Evolutionary conservation across 2,329 filamentous ascomycete genomes (phyloP), one percentile per base, ranked within the genome.

Genomic region (Neoscytalidium dimidiatum): DNA sequence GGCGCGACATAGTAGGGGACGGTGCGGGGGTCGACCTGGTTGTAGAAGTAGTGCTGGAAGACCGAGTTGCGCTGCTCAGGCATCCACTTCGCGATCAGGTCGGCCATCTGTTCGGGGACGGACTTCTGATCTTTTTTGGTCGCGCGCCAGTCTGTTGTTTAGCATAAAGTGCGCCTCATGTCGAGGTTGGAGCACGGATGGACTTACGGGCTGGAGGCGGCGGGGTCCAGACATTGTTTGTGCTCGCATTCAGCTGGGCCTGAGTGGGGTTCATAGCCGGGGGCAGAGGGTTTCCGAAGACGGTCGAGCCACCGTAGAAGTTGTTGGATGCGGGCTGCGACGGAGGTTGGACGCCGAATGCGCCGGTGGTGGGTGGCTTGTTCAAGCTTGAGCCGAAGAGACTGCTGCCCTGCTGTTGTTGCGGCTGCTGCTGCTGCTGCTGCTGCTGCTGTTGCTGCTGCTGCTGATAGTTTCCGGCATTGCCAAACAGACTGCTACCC

Each of bases 1-100:
- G 86, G 83, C 2, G 90, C 90, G 68, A 88, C 86, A 77, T 91
- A 94, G 76, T 90, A 93, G 11, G 90, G 90, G n/a, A 90, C 88
- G 73, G 86, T 85, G 61, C 87, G 85, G 71, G 90, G 87, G 68
- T 90, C 88, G 68, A 94, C 91, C 69, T 91, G 88, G 79, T 95
- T 95, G 83, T 95, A 96, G 76, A 95, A 92, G 81, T 94, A 94
- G 73, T 91, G 83, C 76, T 92, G 90, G 80, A 95, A 92, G 29
- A 86, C 86, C 71, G 90, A 93, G 73, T 87, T 87, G 23, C 87
- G 84, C 74, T 84, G 85, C 28, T 83, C 78, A 1, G 90, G 88
- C 67, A 91, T 84, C 92, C 92, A 95, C 79, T 94, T 93, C 66
- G 87, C 82, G 61, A 87, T 81, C 44, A 95, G 84, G 28, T 88